A percentile compares a stretch with the other conserved stretches of the same genome.
Evolutionary conservation across 2,329 filamentous ascomycete species (phyloP).

Genomic region (Apiospora koreana): DNA sequence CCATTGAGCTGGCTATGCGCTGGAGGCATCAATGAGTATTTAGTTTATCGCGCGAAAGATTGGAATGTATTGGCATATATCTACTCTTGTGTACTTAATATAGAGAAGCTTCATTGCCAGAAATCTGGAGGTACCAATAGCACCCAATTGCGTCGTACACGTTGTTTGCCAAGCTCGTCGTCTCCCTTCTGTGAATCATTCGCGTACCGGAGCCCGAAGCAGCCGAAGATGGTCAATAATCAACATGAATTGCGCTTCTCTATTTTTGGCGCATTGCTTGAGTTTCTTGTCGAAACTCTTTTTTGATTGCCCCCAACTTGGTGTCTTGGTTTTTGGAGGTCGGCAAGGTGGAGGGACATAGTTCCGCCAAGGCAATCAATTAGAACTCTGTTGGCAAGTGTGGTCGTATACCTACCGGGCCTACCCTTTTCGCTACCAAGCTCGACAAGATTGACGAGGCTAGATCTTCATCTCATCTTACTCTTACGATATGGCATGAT

Average conservation of each 20-base stretch:
- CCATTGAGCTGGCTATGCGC: constrained; percentile 14
- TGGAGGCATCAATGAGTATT: constrained; percentile 10
- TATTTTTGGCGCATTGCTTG: not conserved
- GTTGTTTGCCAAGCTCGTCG: no score
- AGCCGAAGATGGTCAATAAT: not conserved
- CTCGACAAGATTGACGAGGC: not conserved
- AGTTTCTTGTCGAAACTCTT: not conserved
- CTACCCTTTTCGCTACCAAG: not conserved
- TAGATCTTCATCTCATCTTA: not conserved
- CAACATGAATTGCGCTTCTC: no score
- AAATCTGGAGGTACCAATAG: not conserved
- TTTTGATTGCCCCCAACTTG: not conserved
- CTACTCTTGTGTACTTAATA: not conserved
- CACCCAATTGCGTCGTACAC: no score
- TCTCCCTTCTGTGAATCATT: no score
- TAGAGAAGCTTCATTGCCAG: not conserved
- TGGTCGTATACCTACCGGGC: not conserved
- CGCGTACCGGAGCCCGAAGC: not conserved
- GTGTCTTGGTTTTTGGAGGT: not conserved
- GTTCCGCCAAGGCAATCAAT: not conserved
- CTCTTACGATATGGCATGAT: not conserved
- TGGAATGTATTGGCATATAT: not conserved
- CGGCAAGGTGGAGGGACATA: not conserved
- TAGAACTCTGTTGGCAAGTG: not conserved
- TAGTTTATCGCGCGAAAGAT: not conserved